A percentile compares a stretch with the other conserved stretches of the same genome.
Conservation (phyloP, 257 asterid species). For the Lycium ferocissimum region DNA sequence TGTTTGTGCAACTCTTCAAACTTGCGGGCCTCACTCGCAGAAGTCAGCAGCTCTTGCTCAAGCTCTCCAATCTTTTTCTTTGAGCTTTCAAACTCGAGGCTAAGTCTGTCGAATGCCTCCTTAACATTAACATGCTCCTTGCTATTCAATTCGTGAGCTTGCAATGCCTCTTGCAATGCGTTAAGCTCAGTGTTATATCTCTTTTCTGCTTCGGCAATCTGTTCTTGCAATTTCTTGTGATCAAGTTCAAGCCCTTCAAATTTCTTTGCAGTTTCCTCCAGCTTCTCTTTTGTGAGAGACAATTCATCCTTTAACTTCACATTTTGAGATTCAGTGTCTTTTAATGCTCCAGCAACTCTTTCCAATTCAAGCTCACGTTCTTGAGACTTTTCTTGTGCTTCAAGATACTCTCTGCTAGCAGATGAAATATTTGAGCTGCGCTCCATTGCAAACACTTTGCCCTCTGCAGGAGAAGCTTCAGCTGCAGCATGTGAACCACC, state of each 20-base stretch:
- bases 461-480: constrained; percentile 34
- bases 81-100: constrained; percentile 71
- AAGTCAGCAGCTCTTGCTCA: constrained; percentile 55
- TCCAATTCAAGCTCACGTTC: constrained; percentile 75
- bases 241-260: constrained; percentile 59
- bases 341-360: constrained; percentile 54
- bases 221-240: constrained; percentile 61
- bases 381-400: constrained; percentile 70
- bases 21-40: constrained; percentile 62
- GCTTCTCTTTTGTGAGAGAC: constrained; percentile 56
- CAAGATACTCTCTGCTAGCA: constrained; percentile 46
- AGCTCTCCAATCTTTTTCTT: constrained; percentile 70
- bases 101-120: constrained; percentile 64
- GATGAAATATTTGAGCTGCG: constrained; percentile 39
- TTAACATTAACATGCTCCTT: constrained; percentile 61
- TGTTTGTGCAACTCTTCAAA: constrained; percentile 78
- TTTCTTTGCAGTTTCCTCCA: constrained; percentile 49
- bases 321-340: constrained; percentile 71
- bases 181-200: constrained; percentile 59
- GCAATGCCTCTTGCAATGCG: constrained; percentile 64
- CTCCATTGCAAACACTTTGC: constrained; percentile 36
- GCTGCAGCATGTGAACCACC: constrained; percentile 40
- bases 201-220: constrained; percentile 61
- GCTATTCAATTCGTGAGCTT: constrained; percentile 59
- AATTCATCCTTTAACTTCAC: constrained; percentile 60